Percentiles rank a stretch among this genome's conserved stretches.
These are phyloP conservation scores for Calocybe cyanea DNA, from an alignment of 768 basidiomycete species.

Conservation along the genomic window DNA sequence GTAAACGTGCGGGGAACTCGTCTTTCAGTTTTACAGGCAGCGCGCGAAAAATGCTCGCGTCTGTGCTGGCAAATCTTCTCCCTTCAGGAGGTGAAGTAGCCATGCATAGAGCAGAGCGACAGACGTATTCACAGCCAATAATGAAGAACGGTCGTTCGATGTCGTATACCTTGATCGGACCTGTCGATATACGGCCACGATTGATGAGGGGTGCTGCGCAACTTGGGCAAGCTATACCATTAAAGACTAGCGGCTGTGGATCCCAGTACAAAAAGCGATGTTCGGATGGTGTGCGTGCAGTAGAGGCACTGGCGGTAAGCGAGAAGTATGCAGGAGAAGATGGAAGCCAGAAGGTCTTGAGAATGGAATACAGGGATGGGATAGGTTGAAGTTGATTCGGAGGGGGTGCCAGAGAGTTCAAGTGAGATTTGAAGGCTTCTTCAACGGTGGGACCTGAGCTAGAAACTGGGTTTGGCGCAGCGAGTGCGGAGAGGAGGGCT, in stretches of 20 bases:
- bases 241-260: conserved; percentile 77
- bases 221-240: conserved; percentile 71
- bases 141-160: conserved; percentile 78
- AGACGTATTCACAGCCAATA: conserved; percentile 80
- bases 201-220: conserved; percentile 61
- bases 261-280: conserved; percentile 88
- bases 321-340: conserved; percentile 75
- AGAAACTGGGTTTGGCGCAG: conserved; percentile 61
- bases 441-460: conserved; percentile 61
- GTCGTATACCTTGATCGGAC: conserved; percentile 78
- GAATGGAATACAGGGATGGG: conserved; percentile 68
- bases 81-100: conserved; percentile 44
- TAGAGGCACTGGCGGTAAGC: conserved; percentile 68
- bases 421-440: conserved; percentile 76
- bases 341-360: conserved; percentile 84
- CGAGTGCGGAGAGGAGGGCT: conserved; percentile 52
- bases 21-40: conserved; percentile 65
- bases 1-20: conserved; percentile 67
- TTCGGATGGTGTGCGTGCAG: conserved; percentile 64
- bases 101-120: conserved; percentile 48
- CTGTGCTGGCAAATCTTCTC: conserved; percentile 68
- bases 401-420: conserved; percentile 57
- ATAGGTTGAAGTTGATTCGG: conserved; percentile 47
- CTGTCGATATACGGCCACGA: conserved; percentile 67
- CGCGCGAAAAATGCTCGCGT: conserved; percentile 65